These are phyloP conservation scores for Colletotrichum australisinense DNA, from an alignment of 2,329 filamentous ascomycete species.

Conservation along the genomic window DNA sequence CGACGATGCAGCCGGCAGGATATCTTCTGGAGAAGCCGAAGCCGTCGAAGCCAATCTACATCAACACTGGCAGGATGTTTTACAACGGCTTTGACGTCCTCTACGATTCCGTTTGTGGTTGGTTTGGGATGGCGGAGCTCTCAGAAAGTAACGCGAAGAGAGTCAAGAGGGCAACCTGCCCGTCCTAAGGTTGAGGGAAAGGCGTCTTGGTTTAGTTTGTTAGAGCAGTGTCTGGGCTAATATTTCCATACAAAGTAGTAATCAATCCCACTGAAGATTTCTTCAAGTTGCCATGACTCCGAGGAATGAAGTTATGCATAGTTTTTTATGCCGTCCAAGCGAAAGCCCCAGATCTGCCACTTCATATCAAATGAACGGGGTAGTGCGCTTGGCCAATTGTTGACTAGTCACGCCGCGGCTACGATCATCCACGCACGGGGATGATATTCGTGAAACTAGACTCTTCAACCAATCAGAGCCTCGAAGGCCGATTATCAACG, in stretches of 20 bases:
- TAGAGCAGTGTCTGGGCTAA: not conserved
- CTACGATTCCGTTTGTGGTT: slow-evolving; percentile 7
- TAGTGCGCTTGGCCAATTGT: not conserved
- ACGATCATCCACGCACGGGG: not conserved
- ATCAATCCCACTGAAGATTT: not conserved
- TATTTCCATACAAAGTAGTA: not conserved
- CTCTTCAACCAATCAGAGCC: not conserved
- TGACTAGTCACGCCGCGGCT: not conserved
- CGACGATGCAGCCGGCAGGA: not conserved
- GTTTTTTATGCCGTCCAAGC: not conserved
- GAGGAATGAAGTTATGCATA: not conserved
- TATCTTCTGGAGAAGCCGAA: not conserved
- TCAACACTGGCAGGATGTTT: slow-evolving; percentile 5
- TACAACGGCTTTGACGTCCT: slow-evolving; percentile 1
- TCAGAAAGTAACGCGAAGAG: not conserved
- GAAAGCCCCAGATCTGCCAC: not conserved
- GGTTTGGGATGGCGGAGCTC: not conserved
- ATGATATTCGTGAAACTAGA: not conserved
- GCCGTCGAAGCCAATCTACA: not conserved
- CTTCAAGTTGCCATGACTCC: not conserved
- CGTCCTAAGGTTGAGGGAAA: not conserved
- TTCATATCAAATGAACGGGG: not conserved
- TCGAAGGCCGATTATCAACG: not conserved
- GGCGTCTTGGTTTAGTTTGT: not conserved
- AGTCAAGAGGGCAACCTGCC: not conserved